These are phyloP conservation scores for Penicillium samsonianum DNA, from an alignment of 495 filamentous ascomycete genomes.

Conservation along the genomic window DNA sequence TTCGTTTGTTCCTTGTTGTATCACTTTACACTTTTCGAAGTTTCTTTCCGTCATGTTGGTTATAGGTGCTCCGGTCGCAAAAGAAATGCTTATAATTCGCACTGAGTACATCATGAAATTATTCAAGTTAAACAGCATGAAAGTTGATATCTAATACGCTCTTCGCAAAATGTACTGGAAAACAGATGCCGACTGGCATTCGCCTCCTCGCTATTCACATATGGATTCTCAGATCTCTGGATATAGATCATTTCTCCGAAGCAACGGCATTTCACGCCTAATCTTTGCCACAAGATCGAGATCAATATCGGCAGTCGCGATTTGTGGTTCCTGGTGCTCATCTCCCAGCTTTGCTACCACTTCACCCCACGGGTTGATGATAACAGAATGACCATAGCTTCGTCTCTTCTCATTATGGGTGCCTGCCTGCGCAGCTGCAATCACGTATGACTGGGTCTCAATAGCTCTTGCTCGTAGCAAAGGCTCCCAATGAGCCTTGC, in stretches of 20 bases:
- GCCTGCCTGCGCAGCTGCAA: slow-evolving; percentile 86
- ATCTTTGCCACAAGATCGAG: slow-evolving; percentile 51
- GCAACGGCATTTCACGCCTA: slow-evolving; percentile 63
- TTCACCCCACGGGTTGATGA: slow-evolving; percentile 85
- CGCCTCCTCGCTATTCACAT: background rate
- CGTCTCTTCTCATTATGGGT: slow-evolving; percentile 73
- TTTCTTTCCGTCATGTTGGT: slow-evolving; percentile 29
- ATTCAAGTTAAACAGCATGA: background rate
- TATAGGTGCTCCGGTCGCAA: slow-evolving; percentile 25
- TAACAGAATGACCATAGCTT: slow-evolving; percentile 88
- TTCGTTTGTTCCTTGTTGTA: slow-evolving; percentile 37
- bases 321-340: slow-evolving; percentile 52
- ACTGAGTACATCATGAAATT: slow-evolving; percentile 5
- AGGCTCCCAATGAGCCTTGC: slow-evolving; percentile 79
- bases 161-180: background rate
- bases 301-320: slow-evolving; percentile 54
- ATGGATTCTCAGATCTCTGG: slow-evolving; percentile 47
- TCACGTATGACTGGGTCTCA: slow-evolving; percentile 83
- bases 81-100: slow-evolving; percentile 11
- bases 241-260: slow-evolving; percentile 64
- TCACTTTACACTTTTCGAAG: slow-evolving; percentile 38
- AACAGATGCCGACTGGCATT: background rate
- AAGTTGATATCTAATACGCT: background rate
- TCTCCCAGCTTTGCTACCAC: slow-evolving; percentile 64
- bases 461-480: slow-evolving; percentile 81